Evolutionary conservation across 2,329 filamentous ascomycete species (phyloP), one percentile per base, ranked within the genome.

Genomic region (Coniochaeta sp.): DNA sequence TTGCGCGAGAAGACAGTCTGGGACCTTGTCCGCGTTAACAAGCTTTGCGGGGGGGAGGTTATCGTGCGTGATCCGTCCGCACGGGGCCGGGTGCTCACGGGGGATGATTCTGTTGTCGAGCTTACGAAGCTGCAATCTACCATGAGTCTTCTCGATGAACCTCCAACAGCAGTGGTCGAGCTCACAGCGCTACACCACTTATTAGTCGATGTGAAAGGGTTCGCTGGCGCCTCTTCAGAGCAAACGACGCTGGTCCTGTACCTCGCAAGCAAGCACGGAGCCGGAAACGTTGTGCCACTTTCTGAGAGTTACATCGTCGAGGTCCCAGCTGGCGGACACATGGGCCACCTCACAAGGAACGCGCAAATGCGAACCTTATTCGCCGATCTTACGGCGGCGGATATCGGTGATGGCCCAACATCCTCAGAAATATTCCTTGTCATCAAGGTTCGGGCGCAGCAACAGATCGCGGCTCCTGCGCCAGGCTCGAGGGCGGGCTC

Each of bases 11-110:
- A 87, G 66, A 95, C 91, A 0, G 91, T 99, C 1, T 99, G 95
- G 94, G 90, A 96, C 62, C 74, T 99, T 48, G 92, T 97, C 3
- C 83, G 81, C 40, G 92, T 92, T 42, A 99, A 99, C 71, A 97
- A 96, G 71, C 81, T 97, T 62, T 86, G 96, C 51, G 90, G 85
- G 55, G 90, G 90, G 49, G 91, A 97, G 65, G 87, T 99, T 47
- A 96, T 99, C 65, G 94, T 99, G 53, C 85, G 94, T 27, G 94
- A 95, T 67, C 90, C 94, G 2, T 79, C 78, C 18, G 85, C 91
- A 64, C 81, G 87, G 27, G 94, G 94, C 8, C 83, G 91, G 45
- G 84, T 97, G 26, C 71, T 99, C 61, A 96, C 91, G 0, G 90
- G 89, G 12, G 87, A 96, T 50, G 94, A 99, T 68, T 96, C 91